Percentiles rank a stretch among this genome's conserved stretches.
phyloP scores from a whole-genome alignment of 257 asterid species.

The Rauvolfia tetraphylla region DNA sequence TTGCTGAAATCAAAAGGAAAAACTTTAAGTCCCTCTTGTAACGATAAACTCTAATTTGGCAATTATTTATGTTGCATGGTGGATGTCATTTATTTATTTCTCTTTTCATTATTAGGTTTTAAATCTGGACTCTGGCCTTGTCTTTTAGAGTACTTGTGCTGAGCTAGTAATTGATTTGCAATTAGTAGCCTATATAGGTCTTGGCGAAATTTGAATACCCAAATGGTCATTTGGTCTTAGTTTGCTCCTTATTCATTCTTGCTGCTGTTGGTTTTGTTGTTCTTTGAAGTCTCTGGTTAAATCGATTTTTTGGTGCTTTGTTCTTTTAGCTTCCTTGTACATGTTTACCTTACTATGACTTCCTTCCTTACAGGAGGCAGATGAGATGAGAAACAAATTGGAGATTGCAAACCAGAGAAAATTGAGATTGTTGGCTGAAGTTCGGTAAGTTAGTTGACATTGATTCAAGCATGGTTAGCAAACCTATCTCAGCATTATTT shows the following conservation, averaged over 20 bases:
- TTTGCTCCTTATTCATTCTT: background rate
- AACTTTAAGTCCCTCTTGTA: background rate
- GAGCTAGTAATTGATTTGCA: background rate
- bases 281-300: background rate
- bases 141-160: background rate
- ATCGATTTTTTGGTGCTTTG: background rate
- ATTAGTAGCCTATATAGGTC: background rate
- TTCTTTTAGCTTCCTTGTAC: background rate
- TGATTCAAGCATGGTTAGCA: background rate
- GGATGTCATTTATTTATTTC: background rate
- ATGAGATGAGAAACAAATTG: constrained; percentile 46
- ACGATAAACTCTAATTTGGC: background rate
- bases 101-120: background rate
- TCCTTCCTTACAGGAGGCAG: constrained; percentile 47
- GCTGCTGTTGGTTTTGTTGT: background rate
- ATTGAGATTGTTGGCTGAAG: constrained; percentile 68
- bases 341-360: background rate
- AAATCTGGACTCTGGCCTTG: background rate
- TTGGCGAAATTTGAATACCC: background rate
- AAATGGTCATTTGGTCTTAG: background rate
- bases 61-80: background rate
- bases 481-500: background rate
- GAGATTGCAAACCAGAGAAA: constrained; percentile 49
- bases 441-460: constrained; percentile 45
- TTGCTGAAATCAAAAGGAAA: background rate